Evolutionary conservation across 495 filamentous ascomycete species (phyloP), one percentile per base, ranked within the genome.

Genomic region (Aeminium ludgeri): DNA sequence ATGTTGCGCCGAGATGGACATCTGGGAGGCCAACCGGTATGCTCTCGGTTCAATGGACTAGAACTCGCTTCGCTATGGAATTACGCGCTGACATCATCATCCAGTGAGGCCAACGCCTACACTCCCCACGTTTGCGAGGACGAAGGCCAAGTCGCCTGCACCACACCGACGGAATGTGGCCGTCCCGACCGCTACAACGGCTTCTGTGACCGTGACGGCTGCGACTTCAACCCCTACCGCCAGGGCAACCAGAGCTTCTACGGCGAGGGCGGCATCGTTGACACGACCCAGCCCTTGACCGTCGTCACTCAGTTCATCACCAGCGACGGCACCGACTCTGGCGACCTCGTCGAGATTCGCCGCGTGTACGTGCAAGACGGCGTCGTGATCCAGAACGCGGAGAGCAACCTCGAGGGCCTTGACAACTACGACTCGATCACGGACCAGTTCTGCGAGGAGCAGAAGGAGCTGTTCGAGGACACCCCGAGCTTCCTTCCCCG

Each of bases 271-370:
- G 46, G 56, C 20, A 62, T 55, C 8, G 68, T 83, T 25, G 72
- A 83, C 59, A 78, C 77, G 3, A 64, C 50, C 13, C 58, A 59
- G 32, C 61, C 63, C 4, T 74, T 80, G 50, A 80, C 75, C 1
- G 73, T 81, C 30, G 68, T 78, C 18, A 80, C 76, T 1, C 75
- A 78, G 52, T 82, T 81, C 59, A 46, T 70, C 5, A 72, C 73
- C 20, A 59, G 56, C 42, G 65, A 67, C 38, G 53, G 57, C 28
- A 63, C 59, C 4, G 47, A 50, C 2, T 43, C 38, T n/a, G 72
- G 72, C 11, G 50, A 54, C 3, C 59, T 81, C 17, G 55, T 36
- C 32, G 66, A 74, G 52, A 78, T 81, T 55, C 59, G 63, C 10
- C 65, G 78, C 3, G 36, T 72, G 11, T 83, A 81, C 57, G 56